Evolutionary conservation across 2,329 filamentous ascomycete genomes (phyloP), one percentile per base, ranked within the genome.

Genomic region (Xylariomycetidae sp.): DNA sequence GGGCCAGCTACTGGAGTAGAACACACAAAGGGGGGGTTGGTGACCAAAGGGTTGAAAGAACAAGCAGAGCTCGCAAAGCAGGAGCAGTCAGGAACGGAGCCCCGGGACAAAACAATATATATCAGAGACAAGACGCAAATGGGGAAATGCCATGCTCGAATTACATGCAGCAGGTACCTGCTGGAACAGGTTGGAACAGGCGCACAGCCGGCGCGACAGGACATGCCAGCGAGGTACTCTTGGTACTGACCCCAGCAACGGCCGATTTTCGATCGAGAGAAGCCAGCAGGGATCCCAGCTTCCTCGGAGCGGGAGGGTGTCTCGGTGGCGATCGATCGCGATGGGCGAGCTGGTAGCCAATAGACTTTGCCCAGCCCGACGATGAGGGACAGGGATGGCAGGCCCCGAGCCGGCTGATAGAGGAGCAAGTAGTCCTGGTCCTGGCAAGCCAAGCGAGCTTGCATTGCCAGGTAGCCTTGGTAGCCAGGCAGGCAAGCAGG

Each of bases 251-350:
- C 13, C 23, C 19, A 18, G 23, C 16, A 9, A 10, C 7, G 12
- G 15, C 20, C 7, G 8, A 19, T 19, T 14, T 17, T 18, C 34
- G 38, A 31, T 29, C 26, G 18, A 18, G 33, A 30, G 15, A n/a
- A 29, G 16, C 17, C 16, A 18, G 31, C 47, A 47, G 34, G 48
- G 48, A 47, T 50, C 31, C n/a, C 25, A 37, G 32, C 31, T 39
- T 36, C 39, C 40, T 43, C 47, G 47, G 50, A 47, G 47, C 39
- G 46, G 46, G 43, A 47, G 43, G 42, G 41, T 34, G 38, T 37
- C 25, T 33, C 38, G 31, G 40, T 34, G 34, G 42, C 47, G 43
- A 52, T 53, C 50, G 50, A 53, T 53, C 50, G 44, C 35, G 19
- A 28, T 28, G 22, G 13, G 14, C 25, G 14, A 9, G 12, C 13